A percentile compares a stretch with the other conserved stretches of the same genome.
Evolutionary conservation across 768 basidiomycete species (phyloP).

Genomic region (Lactarius psammicola): DNA sequence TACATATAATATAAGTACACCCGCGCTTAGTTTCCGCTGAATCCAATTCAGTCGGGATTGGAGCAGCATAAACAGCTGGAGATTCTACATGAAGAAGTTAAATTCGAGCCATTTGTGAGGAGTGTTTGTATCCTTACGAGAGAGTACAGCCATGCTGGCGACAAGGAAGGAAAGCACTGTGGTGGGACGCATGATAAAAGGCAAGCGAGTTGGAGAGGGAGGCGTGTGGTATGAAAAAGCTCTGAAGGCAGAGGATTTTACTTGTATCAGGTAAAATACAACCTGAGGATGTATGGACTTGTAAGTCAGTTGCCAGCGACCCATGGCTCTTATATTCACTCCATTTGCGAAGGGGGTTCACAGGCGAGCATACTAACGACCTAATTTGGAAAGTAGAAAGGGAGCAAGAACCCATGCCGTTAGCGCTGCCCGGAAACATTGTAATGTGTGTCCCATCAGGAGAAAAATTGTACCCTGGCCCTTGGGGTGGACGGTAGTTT

Average conservation of each 20-base stretch:
- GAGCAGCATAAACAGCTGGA: constrained; percentile 6
- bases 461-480: too few relatives aligned
- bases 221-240: background rate
- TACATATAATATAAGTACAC: too few relatives aligned
- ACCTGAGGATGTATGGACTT: background rate
- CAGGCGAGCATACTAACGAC: constrained; percentile 8
- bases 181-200: background rate
- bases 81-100: background rate
- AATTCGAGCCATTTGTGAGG: background rate
- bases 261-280: too few relatives aligned
- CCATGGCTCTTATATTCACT: background rate
- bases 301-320: background rate
- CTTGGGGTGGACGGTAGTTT: too few relatives aligned
- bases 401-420: background rate
- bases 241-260: background rate
- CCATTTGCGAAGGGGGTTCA: background rate
- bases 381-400: constrained; percentile 16
- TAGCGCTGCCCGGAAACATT: background rate
- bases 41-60: background rate
- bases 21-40: background rate
- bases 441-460: background rate
- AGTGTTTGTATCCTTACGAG: background rate
- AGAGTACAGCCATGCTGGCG: background rate
- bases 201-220: background rate
- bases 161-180: constrained; percentile 3